Evolutionary conservation across 2,329 filamentous ascomycete species (phyloP).

Genomic region (Chalaropsis thielavioides): DNA sequence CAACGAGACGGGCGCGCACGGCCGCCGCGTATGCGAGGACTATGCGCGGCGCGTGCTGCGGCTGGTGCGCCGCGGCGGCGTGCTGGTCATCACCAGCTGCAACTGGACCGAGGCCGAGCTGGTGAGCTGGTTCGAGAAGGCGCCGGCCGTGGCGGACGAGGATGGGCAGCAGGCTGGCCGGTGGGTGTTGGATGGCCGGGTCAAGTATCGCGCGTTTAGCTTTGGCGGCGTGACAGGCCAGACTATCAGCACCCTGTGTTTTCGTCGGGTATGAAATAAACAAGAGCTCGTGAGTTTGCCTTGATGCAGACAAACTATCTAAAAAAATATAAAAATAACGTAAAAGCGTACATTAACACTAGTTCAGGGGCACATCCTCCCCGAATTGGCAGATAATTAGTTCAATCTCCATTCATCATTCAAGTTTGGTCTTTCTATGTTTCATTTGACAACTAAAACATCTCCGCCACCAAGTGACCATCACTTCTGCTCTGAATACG

Average conservation of each 20-base stretch:
- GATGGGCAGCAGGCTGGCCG: conserved; percentile 21
- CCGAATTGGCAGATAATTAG: neutral
- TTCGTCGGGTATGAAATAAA: conserved; percentile 34
- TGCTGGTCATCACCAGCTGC: conserved; percentile 82
- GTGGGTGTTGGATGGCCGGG: conserved; percentile 49
- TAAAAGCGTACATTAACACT: neutral
- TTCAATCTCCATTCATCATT: conserved; percentile 5
- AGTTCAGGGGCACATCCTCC: neutral
- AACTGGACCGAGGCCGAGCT: conserved; percentile 96
- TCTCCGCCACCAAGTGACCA: conserved; percentile 9
- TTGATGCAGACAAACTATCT: neutral
- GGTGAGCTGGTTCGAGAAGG: conserved; percentile 54
- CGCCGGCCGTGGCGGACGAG: neutral
- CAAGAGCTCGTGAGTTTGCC: neutral
- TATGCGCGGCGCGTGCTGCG: conserved; percentile 56
- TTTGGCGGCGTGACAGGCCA: conserved; percentile 84
- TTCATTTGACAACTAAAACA: conserved; percentile 2
- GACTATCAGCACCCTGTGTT: conserved; percentile 77
- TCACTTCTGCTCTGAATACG: conserved; percentile 23
- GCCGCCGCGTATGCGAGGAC: conserved; percentile 52
- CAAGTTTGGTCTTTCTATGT: conserved; percentile 4
- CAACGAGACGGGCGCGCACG: conserved; percentile 36
- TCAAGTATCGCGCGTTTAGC: conserved; percentile 73
- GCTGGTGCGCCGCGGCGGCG: conserved; percentile 55
- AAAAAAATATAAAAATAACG: neutral